These are phyloP conservation scores for Centaurea solstitialis DNA, from an alignment of 129 eudicot species.

Conservation along the genomic window DNA sequence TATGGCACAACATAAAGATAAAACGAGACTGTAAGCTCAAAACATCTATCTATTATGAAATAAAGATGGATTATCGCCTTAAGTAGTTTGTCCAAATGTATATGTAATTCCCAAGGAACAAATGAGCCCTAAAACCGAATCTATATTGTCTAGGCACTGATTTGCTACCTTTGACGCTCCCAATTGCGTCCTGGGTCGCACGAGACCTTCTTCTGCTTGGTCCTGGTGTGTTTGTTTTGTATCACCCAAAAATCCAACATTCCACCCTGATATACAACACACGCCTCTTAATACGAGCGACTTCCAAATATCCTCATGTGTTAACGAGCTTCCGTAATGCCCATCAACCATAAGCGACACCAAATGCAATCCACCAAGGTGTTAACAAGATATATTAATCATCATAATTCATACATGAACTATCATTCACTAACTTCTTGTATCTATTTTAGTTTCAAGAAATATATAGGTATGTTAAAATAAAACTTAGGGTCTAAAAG, in stretches of 20 bases:
- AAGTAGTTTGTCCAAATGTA: not conserved
- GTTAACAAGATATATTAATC: not conserved
- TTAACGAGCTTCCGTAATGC: not conserved
- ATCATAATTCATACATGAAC: not conserved
- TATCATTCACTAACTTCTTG: not conserved
- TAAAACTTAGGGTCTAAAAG: not conserved
- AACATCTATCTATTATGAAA: not conserved
- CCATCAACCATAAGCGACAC: not conserved
- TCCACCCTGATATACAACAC: not conserved
- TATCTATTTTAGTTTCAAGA: not conserved
- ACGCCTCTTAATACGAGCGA: not conserved
- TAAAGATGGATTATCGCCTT: not conserved
- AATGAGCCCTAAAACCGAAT: not conserved
- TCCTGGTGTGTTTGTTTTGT: not conserved
- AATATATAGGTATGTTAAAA: too few relatives aligned
- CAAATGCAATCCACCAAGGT: not conserved
- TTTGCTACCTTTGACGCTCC: too few relatives aligned
- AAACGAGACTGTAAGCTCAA: not conserved
- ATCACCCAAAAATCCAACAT: not conserved
- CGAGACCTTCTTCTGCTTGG: not conserved
- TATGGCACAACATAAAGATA: not conserved
- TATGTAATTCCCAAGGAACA: not conserved
- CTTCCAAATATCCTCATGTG: not conserved
- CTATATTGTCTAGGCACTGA: too few relatives aligned
- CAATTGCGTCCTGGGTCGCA: not conserved